A percentile compares a stretch with the other conserved stretches of the same genome.
Conservation (phyloP, 495 filamentous ascomycete species). For the Neurospora sp. region DNA sequence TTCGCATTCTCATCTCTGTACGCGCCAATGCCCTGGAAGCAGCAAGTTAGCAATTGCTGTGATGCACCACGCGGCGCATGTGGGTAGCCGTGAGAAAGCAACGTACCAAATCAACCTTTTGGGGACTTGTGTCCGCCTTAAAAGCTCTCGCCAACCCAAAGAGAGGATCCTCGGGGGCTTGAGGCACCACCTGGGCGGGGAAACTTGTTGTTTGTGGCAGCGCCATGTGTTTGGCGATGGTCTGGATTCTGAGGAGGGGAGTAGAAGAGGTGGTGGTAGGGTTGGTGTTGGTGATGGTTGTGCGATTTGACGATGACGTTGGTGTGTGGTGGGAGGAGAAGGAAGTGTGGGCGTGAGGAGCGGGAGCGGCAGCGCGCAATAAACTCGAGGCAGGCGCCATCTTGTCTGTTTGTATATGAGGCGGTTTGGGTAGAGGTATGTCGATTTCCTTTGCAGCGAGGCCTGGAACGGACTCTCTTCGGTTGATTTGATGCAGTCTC, state of each 20-base stretch:
- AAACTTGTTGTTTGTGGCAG: constrained; percentile 53
- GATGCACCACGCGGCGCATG: background rate
- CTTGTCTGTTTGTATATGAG: background rate
- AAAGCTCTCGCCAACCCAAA: constrained; percentile 90
- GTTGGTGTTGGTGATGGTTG: background rate
- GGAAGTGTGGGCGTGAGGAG: background rate
- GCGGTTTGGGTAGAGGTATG: background rate
- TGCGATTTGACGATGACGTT: constrained; percentile 3
- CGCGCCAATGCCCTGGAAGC: constrained; percentile 69
- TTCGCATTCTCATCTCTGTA: constrained; percentile 94
- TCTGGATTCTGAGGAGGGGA: constrained; percentile 32
- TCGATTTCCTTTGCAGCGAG: background rate
- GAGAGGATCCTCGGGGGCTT: constrained; percentile 89
- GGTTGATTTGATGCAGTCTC: background rate
- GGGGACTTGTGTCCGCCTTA: constrained; percentile 67
- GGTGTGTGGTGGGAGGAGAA: constrained; percentile 2
- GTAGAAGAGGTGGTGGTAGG: constrained; percentile 14
- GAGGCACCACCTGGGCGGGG: constrained; percentile 66
- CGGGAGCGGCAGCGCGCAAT: background rate
- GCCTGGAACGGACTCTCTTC: background rate
- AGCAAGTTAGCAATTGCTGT: background rate
- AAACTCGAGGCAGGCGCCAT: background rate
- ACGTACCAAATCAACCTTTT: constrained; percentile 77
- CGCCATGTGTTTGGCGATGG: constrained; percentile 34
- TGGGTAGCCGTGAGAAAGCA: background rate